Evolutionary conservation across 495 filamentous ascomycete genomes (phyloP), one percentile per base, ranked within the genome.

Genomic region (Choiromyces venosus): DNA sequence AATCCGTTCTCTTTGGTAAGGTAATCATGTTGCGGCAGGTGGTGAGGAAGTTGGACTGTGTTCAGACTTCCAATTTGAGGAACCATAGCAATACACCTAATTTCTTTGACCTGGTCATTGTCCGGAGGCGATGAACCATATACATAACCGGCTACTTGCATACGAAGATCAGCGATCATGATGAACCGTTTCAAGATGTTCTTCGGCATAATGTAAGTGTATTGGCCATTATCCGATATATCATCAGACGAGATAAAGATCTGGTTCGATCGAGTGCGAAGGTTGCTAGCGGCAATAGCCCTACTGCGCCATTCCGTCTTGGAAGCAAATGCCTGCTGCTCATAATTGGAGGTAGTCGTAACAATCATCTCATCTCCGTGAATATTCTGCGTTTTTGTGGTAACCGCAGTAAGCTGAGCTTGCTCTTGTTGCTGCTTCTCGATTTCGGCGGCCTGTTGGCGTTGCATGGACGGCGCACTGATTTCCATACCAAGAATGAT

Each of bases 401-500:
- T 98, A 36, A 97, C 94, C 29, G 96, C 95, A 21, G 96, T 99
- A 74, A 98, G 88, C 82, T 98, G 95, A 82, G 92, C 91, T 83
- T 96, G 92, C 82, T 98, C 95, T 81, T 97, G 90, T 82, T 97
- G 93, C 83, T 98, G 96, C 86, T 97, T 97, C 84, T 99, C 96
- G 72, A 99, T 97, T 84, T 99, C 96, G 73, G 95, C 94, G 5
- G 96, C 96, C 84, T 98, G 96, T 84, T 99, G 96, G 69, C 96
- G 90, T 83, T 99, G 96, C 91, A 99, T 91, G 1, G 94, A 97
- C 5, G 96, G 96, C 7, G 96, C 96, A 73, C 92, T 95, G 73
- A 99, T 99, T 83, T 99, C 96, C 96, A 99, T 99, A 87, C 96
- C 96, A 73, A 99, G 85, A 78, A 99, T 99, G 79, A 99, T 99